Base-by-base conservation (phyloP, 176 grass and related monocot genomes). In the Puccinellia tenuiflora region DNA sequence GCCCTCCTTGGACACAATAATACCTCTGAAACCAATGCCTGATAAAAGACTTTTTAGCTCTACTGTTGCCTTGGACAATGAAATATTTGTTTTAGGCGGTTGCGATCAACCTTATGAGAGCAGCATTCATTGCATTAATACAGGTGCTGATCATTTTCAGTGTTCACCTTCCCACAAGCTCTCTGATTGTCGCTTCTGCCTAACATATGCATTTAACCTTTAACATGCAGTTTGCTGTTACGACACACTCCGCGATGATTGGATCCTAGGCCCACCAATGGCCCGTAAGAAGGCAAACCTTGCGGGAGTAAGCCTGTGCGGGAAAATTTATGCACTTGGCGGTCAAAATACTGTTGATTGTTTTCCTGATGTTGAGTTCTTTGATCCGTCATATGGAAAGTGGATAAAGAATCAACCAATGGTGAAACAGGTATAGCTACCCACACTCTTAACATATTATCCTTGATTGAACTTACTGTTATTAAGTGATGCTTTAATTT, bases 31-130 rank as follows among this genome's bases (percentile, higher is more conserved):
- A 66, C 56, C 92, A 63, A 91, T 94, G 83, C 20, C 53, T 77
- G 67, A 69, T 81, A 76, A 71, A 24, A 89, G 81, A 54, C 81
- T 84, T 57, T 91, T 91, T 75, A 26, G 85, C 33, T 88, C 88
- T 21, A 85, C 87, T 80, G 89, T 90, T 80, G 86, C 86, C 54
- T 85, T 89, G 67, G 80, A 84, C 57, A 83, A 89, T 35, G 91
- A 70, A 54, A 87, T 94, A 83, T 94, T 88, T 84, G 92, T 91
- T 75, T 75, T 90, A 31, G 92, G 92, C 56, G 92, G 92, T 43
- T 71, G 81, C 46, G 92, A 91, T 82, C 68, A 83, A 40, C 76
- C 63, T 65, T 88, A 52, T 20, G 16, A 4, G 20, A 52, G 79
- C 70, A 34, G 33, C 33, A 34, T 4, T 34, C 3, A 34, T 34